phyloP scores from a whole-genome alignment of 2,329 filamentous ascomycete genomes.

The Sporothrix variecibatus region DNA sequence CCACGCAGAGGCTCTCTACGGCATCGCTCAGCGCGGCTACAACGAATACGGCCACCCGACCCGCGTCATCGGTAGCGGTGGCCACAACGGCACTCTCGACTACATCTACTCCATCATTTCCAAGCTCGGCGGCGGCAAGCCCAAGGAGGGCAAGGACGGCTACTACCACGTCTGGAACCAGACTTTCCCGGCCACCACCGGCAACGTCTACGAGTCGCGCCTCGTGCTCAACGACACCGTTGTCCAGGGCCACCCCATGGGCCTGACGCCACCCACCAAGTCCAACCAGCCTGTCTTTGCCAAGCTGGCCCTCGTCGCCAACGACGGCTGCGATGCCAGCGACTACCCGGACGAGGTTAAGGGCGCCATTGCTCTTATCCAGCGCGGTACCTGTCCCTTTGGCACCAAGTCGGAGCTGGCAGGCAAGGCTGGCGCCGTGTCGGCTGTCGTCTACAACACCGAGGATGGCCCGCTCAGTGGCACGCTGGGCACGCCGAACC shows the following conservation, averaged over 20 bases:
- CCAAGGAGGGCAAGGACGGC: constrained; percentile 22
- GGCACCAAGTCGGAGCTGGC: constrained; percentile 70
- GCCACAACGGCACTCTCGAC: constrained; percentile 64
- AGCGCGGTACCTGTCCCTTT: constrained; percentile 70
- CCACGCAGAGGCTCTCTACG: constrained; percentile 62
- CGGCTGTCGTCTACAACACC: constrained; percentile 75
- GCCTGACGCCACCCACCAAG: constrained; percentile 66
- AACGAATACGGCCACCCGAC: constrained; percentile 68
- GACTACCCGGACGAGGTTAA: constrained; percentile 63
- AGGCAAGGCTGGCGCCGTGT: constrained; percentile 68
- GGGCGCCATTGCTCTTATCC: constrained; percentile 70
- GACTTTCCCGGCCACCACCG: constrained; percentile 63
- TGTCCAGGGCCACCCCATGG: constrained; percentile 58
- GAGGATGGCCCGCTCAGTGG: constrained; percentile 63
- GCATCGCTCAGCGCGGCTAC: constrained; percentile 60
- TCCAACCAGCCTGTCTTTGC: constrained; percentile 61
- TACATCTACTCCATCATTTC: constrained; percentile 62
- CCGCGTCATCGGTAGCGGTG: constrained; percentile 68
- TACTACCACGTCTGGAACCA: constrained; percentile 68
- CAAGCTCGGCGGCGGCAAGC: constrained; percentile 47
- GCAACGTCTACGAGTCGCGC: constrained; percentile 59
- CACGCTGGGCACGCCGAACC: constrained; percentile 64
- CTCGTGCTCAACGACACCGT: constrained; percentile 58
- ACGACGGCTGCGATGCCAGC: constrained; percentile 62
- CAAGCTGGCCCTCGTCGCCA: constrained; percentile 60